Base-by-base conservation (phyloP, 2,329 filamentous ascomycete species). In the Aspergillus intermedius region DNA sequence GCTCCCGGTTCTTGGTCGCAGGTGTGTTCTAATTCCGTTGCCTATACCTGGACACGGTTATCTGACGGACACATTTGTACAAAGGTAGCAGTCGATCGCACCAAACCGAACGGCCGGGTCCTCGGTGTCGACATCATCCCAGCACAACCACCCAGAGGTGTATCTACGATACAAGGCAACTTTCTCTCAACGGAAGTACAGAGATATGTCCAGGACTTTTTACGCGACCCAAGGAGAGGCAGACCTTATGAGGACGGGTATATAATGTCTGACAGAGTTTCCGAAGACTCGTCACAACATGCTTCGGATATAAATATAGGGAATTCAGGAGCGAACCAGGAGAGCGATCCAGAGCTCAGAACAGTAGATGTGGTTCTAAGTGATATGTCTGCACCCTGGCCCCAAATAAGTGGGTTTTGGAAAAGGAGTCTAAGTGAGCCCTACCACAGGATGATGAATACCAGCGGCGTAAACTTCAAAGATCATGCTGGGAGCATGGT, bases 381-480 rank as follows among this genome's bases (percentile, higher is more conserved):
- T 82, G 93, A 98, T 80, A 98, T 98, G 93, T 98, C 84, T 82
- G 91, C 79, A 79, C 91, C 93, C 86, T 96, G 90, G 90, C 78
- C 83, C 62, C 87, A 88, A 75, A 87, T 81, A 46, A 77, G 78
- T 63, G 86, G 85, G 64, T 90, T 87, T 75, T 85, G 82, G 75
- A 85, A 87, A 76, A 89, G 82, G 75, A 95, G 84, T 77, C 80
- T 96, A 81, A 95, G 85, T 91, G 87, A 93, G 81, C 89, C 90
- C 56, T 93, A 94, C 83, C 70, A 74, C 79, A 98, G 93, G 93
- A 86, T 98, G 86, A 95, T 96, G 90, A 98, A 98, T 72, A 96
- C 91, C 60, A 95, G 87, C 73, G 93, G 93, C 49, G 86, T 88
- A 62, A 72, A 72, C 17, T 93, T 95, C 65, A 82, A 84, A 56